A percentile compares a stretch with the other conserved stretches of the same genome.
Evolutionary conservation across 208 protist species (phyloP).

Genomic region (Sergeia podlipaevii): DNA sequence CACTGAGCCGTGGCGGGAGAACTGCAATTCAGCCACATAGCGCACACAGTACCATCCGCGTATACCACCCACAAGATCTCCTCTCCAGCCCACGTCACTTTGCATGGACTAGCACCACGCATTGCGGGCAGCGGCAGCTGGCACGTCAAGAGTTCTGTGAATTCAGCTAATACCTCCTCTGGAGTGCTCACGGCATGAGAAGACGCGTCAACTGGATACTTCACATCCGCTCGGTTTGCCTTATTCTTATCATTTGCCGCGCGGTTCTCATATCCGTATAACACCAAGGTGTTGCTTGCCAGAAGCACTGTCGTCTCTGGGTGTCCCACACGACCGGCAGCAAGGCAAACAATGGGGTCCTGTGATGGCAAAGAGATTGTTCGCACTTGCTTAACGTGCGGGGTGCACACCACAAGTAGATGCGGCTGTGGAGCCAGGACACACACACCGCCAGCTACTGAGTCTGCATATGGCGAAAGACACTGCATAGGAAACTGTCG

Average conservation of each 20-base stretch:
- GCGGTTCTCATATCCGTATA: too few relatives aligned
- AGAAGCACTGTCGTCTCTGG: slow-evolving; percentile 57
- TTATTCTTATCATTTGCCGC: too few relatives aligned
- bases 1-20: neutral
- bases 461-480: neutral
- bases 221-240: too few relatives aligned
- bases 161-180: neutral
- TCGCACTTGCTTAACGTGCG: slow-evolving; percentile 24
- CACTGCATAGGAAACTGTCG: slow-evolving; percentile 8
- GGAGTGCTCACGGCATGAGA: neutral
- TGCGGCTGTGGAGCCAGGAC: slow-evolving; percentile 1
- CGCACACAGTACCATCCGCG: slow-evolving; percentile 34
- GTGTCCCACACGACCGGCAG: slow-evolving; percentile 23
- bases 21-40: neutral
- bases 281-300: slow-evolving; percentile 31
- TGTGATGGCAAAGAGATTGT: slow-evolving; percentile 35
- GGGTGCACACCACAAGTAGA: slow-evolving; percentile 26
- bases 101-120: slow-evolving; percentile 18
- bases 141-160: slow-evolving; percentile 14
- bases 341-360: slow-evolving; percentile 28
- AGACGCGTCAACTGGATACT: too few relatives aligned
- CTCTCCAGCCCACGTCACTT: slow-evolving; percentile 26
- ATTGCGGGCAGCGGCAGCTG: slow-evolving; percentile 15
- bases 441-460: slow-evolving; percentile 26
- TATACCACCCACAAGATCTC: slow-evolving; percentile 55